These are phyloP conservation scores for Sisymbrium irio DNA, from an alignment of 345 rosid species.

Conservation along the genomic window DNA sequence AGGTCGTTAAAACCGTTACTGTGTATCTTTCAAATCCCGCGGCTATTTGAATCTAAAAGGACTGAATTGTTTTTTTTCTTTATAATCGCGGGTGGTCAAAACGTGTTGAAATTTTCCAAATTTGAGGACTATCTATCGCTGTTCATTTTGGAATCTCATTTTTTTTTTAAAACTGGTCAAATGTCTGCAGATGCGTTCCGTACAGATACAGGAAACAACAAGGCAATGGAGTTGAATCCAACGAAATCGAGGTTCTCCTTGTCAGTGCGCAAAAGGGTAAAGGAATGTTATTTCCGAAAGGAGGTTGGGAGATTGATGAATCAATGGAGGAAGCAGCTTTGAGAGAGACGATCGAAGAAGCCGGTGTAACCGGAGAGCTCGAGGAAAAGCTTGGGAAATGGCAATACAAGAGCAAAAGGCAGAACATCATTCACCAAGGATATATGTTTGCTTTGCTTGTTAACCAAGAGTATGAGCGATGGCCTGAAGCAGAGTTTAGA, in stretches of 20 bases:
- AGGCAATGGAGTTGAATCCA: background rate
- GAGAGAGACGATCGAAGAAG: constrained; percentile 60
- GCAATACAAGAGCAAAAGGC: constrained; percentile 56
- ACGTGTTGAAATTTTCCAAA: background rate
- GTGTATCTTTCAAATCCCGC: background rate
- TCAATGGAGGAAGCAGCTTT: constrained; percentile 51
- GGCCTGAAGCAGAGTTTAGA: constrained; percentile 52
- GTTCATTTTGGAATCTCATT: constrained; percentile 10
- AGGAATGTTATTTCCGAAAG: constrained; percentile 62
- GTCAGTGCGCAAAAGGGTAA: constrained; percentile 53
- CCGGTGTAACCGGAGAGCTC: constrained; percentile 50
- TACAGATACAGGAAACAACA: constrained; percentile 45
- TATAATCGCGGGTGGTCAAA: background rate
- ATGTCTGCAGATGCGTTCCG: constrained; percentile 52
- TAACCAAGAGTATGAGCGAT: constrained; percentile 37
- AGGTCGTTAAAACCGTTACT: background rate
- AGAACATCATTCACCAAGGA: constrained; percentile 43
- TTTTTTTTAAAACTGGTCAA: background rate
- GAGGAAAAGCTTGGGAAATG: constrained; percentile 47
- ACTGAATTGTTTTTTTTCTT: background rate
- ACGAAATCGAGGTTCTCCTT: constrained; percentile 49
- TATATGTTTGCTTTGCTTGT: constrained; percentile 54
- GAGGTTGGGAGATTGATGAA: constrained; percentile 66
- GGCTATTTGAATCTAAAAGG: background rate
- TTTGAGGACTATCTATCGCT: background rate